phyloP scores from a whole-genome alignment of 345 rosid genomes.

The Erodium maritimum region DNA sequence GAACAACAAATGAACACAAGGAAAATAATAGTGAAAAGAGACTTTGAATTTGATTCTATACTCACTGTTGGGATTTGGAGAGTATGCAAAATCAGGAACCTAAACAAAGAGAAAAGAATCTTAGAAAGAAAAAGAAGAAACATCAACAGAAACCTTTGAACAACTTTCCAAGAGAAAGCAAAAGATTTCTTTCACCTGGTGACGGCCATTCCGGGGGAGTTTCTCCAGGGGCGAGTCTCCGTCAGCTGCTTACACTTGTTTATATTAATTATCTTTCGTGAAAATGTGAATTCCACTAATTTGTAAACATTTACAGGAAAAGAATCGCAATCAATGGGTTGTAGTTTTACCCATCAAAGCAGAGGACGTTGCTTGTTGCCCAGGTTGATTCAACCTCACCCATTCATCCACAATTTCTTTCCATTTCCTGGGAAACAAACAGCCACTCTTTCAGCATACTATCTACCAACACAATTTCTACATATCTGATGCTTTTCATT shows the following conservation, averaged over 20 bases:
- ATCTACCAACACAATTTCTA: conserved; percentile 1
- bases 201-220: conserved; percentile 49
- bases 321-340: neutral
- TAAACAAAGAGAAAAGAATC: conserved; percentile 25
- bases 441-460: neutral
- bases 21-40: conserved; percentile 9
- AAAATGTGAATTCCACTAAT: neutral
- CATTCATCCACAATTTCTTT: conserved; percentile 87
- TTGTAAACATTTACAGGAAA: too few species aligned
- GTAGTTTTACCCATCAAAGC: conserved; percentile 52
- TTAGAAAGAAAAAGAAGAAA: conserved; percentile 31
- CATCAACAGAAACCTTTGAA: too few species aligned
- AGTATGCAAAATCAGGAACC: conserved; percentile 59
- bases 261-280: neutral
- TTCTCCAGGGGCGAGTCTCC: conserved; percentile 86
- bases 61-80: conserved; percentile 68
- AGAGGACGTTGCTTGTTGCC: conserved; percentile 57
- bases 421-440: conserved; percentile 62
- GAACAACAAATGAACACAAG: neutral
- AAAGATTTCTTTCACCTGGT: conserved; percentile 48
- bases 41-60: conserved; percentile 35
- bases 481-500: neutral
- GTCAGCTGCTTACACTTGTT: conserved; percentile 29
- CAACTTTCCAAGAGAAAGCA: too few species aligned
- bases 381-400: conserved; percentile 78